Evolutionary conservation across 1,139 yeast species (phyloP), one percentile per base, ranked within the genome.

Genomic region (Protomyces pachydermus): DNA sequence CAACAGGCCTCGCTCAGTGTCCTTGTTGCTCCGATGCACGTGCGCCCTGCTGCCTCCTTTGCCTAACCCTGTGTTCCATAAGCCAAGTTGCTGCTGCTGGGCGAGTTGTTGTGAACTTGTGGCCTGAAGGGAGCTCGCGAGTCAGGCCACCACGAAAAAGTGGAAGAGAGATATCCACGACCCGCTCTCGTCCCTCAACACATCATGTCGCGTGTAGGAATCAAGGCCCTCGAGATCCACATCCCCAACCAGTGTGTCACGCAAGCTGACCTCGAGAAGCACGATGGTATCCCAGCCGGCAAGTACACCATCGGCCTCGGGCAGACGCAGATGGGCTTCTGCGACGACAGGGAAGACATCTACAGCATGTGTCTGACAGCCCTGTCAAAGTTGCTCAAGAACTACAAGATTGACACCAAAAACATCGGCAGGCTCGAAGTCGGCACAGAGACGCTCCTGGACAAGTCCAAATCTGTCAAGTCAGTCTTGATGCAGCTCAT

Each of bases 221-320:
- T 93, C 79, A 93, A 93, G 77, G 98, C 95, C 75, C 84, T 93
- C 72, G 97, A 93, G 78, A 82, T 90, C 65, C 95, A 93, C 79
- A 81, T 91, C 73, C 98, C 98, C 55, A 81, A 83, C 46, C 84
- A 85, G 81, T 89, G 84, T 70, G 97, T 95, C 68, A 87, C 84
- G 80, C 98, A 95, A 79, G 78, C 85, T 54, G 98, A 89, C 66
- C 81, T 95, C 71, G 99, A 95, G 78, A 80, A 82, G 72, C 85
- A 78, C 73, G 96, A 91, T 75, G 88, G 87, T 65, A 91, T 93
- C 69, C 85, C 98, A 34, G 81, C 88, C 66, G 99, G 99, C 66
- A 95, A 95, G 77, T 93, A 91, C 82, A 95, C 99, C 75, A 91
- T 95, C 76, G 99, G 99, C 60, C 83, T 95, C 68, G 98, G 98